phyloP scores from a whole-genome alignment of 2,329 filamentous ascomycete species.

The Colletotrichum scovillei region DNA sequence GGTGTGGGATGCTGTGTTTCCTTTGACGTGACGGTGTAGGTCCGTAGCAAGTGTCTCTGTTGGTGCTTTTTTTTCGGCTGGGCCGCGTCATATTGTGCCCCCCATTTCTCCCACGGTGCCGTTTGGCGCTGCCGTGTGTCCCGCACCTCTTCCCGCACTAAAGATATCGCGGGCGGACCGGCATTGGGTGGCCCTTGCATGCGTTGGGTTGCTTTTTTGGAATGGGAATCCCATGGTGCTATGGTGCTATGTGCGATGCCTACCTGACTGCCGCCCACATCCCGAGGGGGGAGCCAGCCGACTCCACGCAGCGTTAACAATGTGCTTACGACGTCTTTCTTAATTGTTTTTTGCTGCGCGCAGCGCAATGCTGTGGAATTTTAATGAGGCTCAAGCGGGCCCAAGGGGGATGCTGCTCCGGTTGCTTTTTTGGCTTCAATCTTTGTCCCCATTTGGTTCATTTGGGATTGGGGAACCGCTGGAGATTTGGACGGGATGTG shows the following conservation, averaged over 20 bases:
- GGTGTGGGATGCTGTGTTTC: too few relatives aligned
- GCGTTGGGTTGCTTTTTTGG: not conserved
- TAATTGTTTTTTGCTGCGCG: too few relatives aligned
- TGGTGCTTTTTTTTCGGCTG: slow-evolving; percentile 1
- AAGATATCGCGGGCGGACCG: not conserved
- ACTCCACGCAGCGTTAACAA: too few relatives aligned
- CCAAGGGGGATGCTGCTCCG: too few relatives aligned
- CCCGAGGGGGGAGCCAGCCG: not conserved
- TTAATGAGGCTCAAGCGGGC: too few relatives aligned
- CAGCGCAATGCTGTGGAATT: too few relatives aligned
- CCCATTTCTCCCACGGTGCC: not conserved
- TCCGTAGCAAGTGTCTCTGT: not conserved
- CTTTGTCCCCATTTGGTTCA: too few relatives aligned
- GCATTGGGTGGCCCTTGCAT: not conserved
- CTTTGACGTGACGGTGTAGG: not conserved
- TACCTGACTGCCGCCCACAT: slow-evolving; percentile 14
- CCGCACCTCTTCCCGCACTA: slow-evolving; percentile 9
- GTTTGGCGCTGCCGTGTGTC: slow-evolving; percentile 21
- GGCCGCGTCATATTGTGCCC: slow-evolving; percentile 28
- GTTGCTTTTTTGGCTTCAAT: too few relatives aligned
- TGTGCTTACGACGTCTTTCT: too few relatives aligned
- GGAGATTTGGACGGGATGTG: too few relatives aligned
- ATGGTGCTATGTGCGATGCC: not conserved
- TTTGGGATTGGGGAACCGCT: too few relatives aligned
- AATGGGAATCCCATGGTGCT: not conserved